Conservation (phyloP, 208 protist genomes). For the Crithidia expoeki region DNA sequence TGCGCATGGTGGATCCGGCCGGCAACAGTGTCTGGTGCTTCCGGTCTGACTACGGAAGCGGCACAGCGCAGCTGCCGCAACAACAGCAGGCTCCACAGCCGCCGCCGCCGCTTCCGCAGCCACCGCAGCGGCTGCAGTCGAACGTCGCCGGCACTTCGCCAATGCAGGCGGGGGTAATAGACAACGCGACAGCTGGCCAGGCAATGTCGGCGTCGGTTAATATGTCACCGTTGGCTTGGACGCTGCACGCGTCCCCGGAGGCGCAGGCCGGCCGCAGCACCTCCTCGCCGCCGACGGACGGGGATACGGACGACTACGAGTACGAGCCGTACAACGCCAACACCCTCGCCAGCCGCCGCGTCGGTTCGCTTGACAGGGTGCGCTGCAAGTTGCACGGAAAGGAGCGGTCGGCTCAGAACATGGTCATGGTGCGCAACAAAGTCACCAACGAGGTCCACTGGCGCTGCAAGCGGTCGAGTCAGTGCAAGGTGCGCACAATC, state of each 20-base stretch:
- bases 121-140: neutral
- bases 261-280: conserved; percentile 1
- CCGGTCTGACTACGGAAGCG: conserved; percentile 6
- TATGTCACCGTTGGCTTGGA: conserved; percentile 5
- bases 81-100: neutral
- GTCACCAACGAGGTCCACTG: conserved; percentile 30
- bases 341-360: conserved; percentile 27
- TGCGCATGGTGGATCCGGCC: conserved; percentile 13
- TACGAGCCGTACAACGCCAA: conserved; percentile 39
- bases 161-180: neutral
- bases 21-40: conserved; percentile 15
- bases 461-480: conserved; percentile 39
- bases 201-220: neutral
- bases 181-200: neutral
- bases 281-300: conserved; percentile 1
- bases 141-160: neutral
- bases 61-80: neutral
- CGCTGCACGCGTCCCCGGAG: neutral
- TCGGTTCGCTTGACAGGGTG: conserved; percentile 41
- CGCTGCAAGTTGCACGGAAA: conserved; percentile 35
- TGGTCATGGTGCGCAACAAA: conserved; percentile 35
- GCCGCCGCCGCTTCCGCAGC: neutral
- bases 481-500: conserved; percentile 31
- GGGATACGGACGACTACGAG: conserved; percentile 23
- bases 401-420: conserved; percentile 45